These are phyloP conservation scores for Metschnikowia bowlesiae DNA, from an alignment of 805 yeast genomes.

Conservation along the genomic window DNA sequence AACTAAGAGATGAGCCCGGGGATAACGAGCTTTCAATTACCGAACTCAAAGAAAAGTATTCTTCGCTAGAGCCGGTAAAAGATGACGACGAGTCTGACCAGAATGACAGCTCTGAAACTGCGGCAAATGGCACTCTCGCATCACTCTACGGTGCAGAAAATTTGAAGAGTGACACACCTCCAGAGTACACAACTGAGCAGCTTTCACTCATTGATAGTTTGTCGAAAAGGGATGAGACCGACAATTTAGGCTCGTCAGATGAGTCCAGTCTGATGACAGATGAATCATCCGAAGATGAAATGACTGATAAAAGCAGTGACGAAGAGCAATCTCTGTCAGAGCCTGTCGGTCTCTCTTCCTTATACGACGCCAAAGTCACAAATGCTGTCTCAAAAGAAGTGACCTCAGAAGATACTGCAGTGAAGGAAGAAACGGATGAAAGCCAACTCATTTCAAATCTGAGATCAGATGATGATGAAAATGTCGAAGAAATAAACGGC, in stretches of 20 bases:
- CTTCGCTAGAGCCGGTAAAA: conserved; percentile 28
- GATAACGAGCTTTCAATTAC: conserved; percentile 54
- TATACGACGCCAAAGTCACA: conserved; percentile 3
- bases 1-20: conserved; percentile 23
- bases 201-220: conserved; percentile 23
- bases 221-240: conserved; percentile 13
- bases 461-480: conserved; percentile 12
- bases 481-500: conserved; percentile 37
- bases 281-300: conserved; percentile 14
- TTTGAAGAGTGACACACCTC: neutral
- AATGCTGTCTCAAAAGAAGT: conserved; percentile 1
- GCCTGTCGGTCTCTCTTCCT: conserved; percentile 1
- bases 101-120: conserved; percentile 11
- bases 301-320: neutral
- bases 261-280: conserved; percentile 18
- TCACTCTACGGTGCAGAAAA: neutral
- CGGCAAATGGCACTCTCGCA: conserved; percentile 5
- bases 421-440: neutral
- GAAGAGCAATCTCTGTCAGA: neutral
- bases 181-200: conserved; percentile 33
- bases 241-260: conserved; percentile 17
- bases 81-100: conserved; percentile 13
- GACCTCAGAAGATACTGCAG: neutral
- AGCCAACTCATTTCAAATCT: neutral
- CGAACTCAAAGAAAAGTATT: conserved; percentile 54